Evolutionary conservation across 148 eudicot genomes (phyloP).

Genomic region (Arbutus unedo): DNA sequence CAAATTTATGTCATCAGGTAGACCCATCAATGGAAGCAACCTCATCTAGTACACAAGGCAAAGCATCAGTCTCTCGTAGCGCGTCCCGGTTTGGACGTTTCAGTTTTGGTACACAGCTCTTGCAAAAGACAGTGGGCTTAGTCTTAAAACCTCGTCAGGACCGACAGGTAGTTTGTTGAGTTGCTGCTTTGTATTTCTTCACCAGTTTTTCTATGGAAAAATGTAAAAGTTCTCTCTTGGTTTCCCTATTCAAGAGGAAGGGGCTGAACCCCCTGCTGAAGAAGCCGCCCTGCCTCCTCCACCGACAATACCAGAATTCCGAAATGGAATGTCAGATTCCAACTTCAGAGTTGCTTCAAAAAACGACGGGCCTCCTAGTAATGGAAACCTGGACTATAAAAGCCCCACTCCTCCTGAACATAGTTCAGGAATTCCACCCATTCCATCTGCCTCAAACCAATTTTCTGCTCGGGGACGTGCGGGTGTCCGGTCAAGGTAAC

Average conservation of each 20-base stretch:
- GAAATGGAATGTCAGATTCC: constrained; percentile 51
- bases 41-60: constrained; percentile 44
- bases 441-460: constrained; percentile 70
- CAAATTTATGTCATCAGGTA: constrained; percentile 32
- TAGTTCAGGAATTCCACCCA: constrained; percentile 64
- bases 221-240: neutral
- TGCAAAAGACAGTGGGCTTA: constrained; percentile 77
- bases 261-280: constrained; percentile 64
- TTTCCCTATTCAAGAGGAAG: constrained; percentile 57
- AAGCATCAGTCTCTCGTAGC: constrained; percentile 42
- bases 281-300: constrained; percentile 79
- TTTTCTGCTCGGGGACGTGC: constrained; percentile 76
- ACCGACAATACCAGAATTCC: constrained; percentile 54
- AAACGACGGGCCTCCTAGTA: constrained; percentile 31
- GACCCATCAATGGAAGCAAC: constrained; percentile 52
- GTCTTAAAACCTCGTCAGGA: constrained; percentile 65
- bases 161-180: constrained; percentile 49
- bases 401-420: constrained; percentile 38
- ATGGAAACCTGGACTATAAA: constrained; percentile 41
- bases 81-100: constrained; percentile 70
- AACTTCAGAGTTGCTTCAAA: constrained; percentile 43
- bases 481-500: constrained; percentile 84
- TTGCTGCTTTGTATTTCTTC: neutral
- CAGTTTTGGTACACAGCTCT: constrained; percentile 62
- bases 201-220: neutral